Evolutionary conservation across 78 protist species (phyloP), one percentile per base, ranked within the genome.

Genomic region (Dictyostelium purpureum): DNA sequence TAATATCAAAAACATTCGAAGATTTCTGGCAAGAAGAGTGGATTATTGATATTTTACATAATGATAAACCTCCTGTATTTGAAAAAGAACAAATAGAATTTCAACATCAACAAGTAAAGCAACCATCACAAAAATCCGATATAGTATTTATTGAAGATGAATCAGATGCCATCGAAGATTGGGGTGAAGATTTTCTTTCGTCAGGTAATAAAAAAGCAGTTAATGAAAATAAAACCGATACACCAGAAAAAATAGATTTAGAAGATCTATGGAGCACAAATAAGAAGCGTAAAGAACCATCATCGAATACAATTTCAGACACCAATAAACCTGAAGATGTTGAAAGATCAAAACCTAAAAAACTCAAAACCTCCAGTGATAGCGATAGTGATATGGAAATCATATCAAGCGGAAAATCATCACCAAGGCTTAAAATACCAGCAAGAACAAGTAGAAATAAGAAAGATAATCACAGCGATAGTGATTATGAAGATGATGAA

Each of bases 1-100:
- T 70, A 5, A 52, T 81, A 6, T 61, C 31, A 4, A 77, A 81
- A 19, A 18, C 51, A 7, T 81, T 81, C 33, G 54, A 81, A 35
- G 78, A 81, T 5, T 81, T 21, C 51, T 81, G 89, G 89, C 21
- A 81, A 38, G 31, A 67, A 2, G 89, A 81, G 18, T 81, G 89
- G 89, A 31, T 67, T 7, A 18, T 65, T 1, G 57, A 47, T 10
- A 43, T 67, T 14, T 24, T 67, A 11, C 24, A 10, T 11, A 16
- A 5, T 0, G 11, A 49, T 2, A 59, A 47, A 10, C 79, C 69
- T 10, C 54, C 69, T 4, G 33, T 10, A 33, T 63, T 33, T 63
- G 6, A 12, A 63, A 42, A 63, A 33, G 21, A 37, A 31, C 40
- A 12, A 59, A 14, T 37, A 57, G 42, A 10, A 63, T 16, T 3